Percentiles rank a stretch among this genome's conserved stretches.
These are phyloP conservation scores for Irpex lacteus DNA, from an alignment of 1,284 basidiomycete species.

Conservation along the genomic window DNA sequence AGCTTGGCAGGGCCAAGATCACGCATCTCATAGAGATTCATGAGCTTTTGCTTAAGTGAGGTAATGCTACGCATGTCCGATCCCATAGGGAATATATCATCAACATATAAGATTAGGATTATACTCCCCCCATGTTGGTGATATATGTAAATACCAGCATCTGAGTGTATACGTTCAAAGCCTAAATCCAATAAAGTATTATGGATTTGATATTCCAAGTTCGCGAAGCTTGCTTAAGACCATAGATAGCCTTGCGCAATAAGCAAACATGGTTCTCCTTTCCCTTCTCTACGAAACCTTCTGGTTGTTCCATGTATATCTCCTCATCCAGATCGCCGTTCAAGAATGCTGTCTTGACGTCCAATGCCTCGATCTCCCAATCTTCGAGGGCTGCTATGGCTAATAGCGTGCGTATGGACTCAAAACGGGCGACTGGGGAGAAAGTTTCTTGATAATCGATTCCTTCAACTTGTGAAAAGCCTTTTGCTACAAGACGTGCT, in stretches of 20 bases:
- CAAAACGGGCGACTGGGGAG: constrained; percentile 31
- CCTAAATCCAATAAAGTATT: constrained; percentile 14
- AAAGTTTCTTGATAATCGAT: no score
- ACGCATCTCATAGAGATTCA: constrained; percentile 24
- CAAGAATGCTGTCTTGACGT: constrained; percentile 19
- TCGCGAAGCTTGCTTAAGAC: constrained; percentile 23
- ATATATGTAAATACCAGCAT: constrained; percentile 20
- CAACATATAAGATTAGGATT: constrained; percentile 29
- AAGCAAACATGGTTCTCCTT: constrained; percentile 3
- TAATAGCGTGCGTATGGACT: constrained; percentile 33
- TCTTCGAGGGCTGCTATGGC: constrained; percentile 31
- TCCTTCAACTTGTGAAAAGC: no score
- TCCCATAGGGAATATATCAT: constrained; percentile 26
- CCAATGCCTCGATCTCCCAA: constrained; percentile 12
- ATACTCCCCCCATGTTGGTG: not conserved
- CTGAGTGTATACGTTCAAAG: constrained; percentile 16
- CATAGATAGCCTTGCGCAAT: constrained; percentile 23
- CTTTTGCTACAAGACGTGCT: no score
- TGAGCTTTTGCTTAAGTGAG: constrained; percentile 15
- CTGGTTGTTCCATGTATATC: constrained; percentile 19
- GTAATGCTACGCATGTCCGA: constrained; percentile 1
- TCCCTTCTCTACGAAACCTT: constrained; percentile 7
- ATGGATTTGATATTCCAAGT: constrained; percentile 18
- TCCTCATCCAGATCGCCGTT: constrained; percentile 18
- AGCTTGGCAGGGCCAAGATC: constrained; percentile 22